A percentile compares a stretch with the other conserved stretches of the same genome.
phyloP scores from a whole-genome alignment of 2,329 filamentous ascomycete genomes.

The Escovopsis sp. region DNA sequence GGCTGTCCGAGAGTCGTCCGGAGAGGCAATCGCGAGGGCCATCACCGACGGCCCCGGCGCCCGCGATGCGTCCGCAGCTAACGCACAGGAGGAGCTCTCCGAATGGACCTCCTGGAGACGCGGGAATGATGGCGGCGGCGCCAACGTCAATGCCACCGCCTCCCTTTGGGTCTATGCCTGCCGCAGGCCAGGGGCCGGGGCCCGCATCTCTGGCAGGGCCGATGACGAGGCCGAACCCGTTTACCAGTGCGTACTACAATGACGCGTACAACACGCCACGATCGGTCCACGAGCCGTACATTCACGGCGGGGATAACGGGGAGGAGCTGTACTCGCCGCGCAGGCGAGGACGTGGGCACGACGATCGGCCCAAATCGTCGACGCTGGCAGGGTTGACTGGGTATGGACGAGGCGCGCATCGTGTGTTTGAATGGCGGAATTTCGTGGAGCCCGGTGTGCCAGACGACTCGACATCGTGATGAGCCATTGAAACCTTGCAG shows the following conservation, averaged over 20 bases:
- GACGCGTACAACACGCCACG: slow-evolving; percentile 15
- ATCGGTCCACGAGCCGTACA: slow-evolving; percentile 7
- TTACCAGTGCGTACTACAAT: slow-evolving; percentile 21
- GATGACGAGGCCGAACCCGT: slow-evolving; percentile 14
- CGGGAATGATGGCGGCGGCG: slow-evolving; percentile 2
- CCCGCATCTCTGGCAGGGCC: slow-evolving; percentile 18
- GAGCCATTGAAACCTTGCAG: too few relatives aligned
- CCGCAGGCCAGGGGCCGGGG: background rate
- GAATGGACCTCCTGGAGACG: slow-evolving; percentile 2
- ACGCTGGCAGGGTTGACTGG: slow-evolving; percentile 33
- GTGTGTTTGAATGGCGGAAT: slow-evolving; percentile 33
- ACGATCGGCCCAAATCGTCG: slow-evolving; percentile 22
- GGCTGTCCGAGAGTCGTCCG: slow-evolving; percentile 31
- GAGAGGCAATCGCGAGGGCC: slow-evolving; percentile 4
- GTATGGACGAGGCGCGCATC: slow-evolving; percentile 28
- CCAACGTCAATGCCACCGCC: slow-evolving; percentile 13
- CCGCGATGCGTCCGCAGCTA: slow-evolving; percentile 8
- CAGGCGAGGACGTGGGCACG: slow-evolving; percentile 12
- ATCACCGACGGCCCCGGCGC: slow-evolving; percentile 4
- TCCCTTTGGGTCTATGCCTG: slow-evolving; percentile 11
- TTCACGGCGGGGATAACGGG: slow-evolving; percentile 2
- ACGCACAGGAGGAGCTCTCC: slow-evolving; percentile 1
- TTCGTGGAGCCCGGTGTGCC: slow-evolving; percentile 31
- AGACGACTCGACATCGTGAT: slow-evolving; percentile 13
- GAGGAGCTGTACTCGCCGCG: slow-evolving; percentile 15